Percentiles rank a stretch among this genome's conserved stretches.
These are phyloP conservation scores for Sclerotinia trifoliorum DNA, from an alignment of 2,329 filamentous ascomycete species.

Conservation along the genomic window DNA sequence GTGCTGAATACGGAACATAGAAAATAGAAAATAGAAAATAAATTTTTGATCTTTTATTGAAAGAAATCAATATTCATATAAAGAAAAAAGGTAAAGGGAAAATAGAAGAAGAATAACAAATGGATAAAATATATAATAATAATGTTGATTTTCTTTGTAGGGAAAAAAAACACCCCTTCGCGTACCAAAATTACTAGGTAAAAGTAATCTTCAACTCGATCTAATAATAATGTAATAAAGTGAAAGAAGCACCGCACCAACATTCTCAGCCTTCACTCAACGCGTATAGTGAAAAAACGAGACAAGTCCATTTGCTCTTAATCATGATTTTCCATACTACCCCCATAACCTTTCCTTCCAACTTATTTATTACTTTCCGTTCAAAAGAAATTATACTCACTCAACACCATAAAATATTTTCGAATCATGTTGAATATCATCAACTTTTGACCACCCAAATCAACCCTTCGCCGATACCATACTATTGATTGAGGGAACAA, in stretches of 20 bases:
- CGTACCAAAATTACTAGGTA: not conserved
- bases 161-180: not conserved
- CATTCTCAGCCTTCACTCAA: constrained; percentile 20
- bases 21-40: not conserved
- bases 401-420: constrained; percentile 13
- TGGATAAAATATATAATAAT: too few species aligned
- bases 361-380: constrained; percentile 4
- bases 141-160: too few species aligned
- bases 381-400: constrained; percentile 11
- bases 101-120: too few species aligned
- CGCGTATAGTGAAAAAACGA: constrained; percentile 10
- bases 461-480: constrained; percentile 2
- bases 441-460: constrained; percentile 9
- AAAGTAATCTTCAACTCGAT: not conserved
- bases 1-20: not conserved
- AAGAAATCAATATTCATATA: not conserved
- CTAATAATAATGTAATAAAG: constrained; percentile 9
- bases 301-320: constrained; percentile 4
- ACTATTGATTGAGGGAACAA: constrained; percentile 5
- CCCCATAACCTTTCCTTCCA: constrained; percentile 17
- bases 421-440: constrained; percentile 11
- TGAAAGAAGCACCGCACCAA: constrained; percentile 13
- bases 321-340: constrained; percentile 16
- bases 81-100: too few species aligned
- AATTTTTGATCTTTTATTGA: not conserved